A percentile compares a stretch with the other conserved stretches of the same genome.
phyloP scores from a whole-genome alignment of 2,329 filamentous ascomycete genomes.

The Fusarium beomiforme region DNA sequence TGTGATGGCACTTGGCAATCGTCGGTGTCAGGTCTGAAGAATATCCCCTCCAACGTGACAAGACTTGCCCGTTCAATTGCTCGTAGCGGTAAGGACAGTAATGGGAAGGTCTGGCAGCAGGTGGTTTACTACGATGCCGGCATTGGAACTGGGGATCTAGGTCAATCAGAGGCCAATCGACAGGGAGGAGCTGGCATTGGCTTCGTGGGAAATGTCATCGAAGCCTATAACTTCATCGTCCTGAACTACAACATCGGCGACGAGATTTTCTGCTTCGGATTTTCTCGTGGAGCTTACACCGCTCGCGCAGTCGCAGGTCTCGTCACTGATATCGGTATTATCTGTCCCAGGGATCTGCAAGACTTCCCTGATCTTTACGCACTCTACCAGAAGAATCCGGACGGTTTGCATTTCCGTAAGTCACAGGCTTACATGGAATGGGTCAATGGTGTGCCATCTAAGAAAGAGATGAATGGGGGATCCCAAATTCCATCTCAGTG shows the following conservation, averaged over 20 bases:
- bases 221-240: slow-evolving; percentile 50
- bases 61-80: slow-evolving; percentile 46
- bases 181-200: slow-evolving; percentile 42
- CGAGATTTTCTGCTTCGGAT: slow-evolving; percentile 50
- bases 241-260: slow-evolving; percentile 46
- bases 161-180: slow-evolving; percentile 26
- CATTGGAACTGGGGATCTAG: slow-evolving; percentile 42
- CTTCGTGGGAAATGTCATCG: slow-evolving; percentile 46
- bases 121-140: slow-evolving; percentile 52
- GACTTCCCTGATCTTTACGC: slow-evolving; percentile 41
- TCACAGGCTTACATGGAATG: slow-evolving; percentile 38
- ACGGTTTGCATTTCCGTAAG: slow-evolving; percentile 34
- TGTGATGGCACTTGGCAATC: slow-evolving; percentile 52
- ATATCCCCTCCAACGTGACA: slow-evolving; percentile 48
- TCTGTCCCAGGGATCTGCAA: slow-evolving; percentile 40
- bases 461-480: slow-evolving; percentile 18
- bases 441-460: slow-evolving; percentile 34
- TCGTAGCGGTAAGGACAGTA: slow-evolving; percentile 37
- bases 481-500: slow-evolving; percentile 16
- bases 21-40: slow-evolving; percentile 38
- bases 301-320: slow-evolving; percentile 48
- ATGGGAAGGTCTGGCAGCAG: slow-evolving; percentile 47
- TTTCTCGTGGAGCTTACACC: slow-evolving; percentile 51
- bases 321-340: slow-evolving; percentile 43
- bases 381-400: slow-evolving; percentile 38